A percentile compares a stretch with the other conserved stretches of the same genome.
phyloP scores from a whole-genome alignment of 257 asterid species.

The Nicotiana tomentosiformis region DNA sequence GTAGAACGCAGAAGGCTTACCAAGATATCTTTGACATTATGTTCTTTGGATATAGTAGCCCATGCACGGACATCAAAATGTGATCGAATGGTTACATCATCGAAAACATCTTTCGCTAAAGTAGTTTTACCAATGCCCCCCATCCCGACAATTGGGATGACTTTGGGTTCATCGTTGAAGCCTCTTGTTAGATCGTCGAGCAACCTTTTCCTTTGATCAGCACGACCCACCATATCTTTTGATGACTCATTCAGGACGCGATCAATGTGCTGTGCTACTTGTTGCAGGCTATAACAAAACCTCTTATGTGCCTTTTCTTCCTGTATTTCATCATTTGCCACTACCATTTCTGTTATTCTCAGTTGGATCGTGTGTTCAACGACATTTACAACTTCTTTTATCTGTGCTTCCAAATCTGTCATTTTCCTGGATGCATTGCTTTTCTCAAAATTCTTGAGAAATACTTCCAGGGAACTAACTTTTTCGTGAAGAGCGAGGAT shows the following conservation, averaged over 20 bases:
- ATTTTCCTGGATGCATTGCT: not conserved
- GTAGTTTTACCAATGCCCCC: slow-evolving; percentile 17
- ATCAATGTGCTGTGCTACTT: not conserved
- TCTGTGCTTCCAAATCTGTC: too few relatives aligned
- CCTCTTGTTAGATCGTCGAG: not conserved
- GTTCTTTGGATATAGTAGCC: not conserved
- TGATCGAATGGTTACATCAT: not conserved
- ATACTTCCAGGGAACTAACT: not conserved
- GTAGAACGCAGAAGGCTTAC: not conserved
- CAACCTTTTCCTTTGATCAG: too few relatives aligned
- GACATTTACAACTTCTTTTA: too few relatives aligned
- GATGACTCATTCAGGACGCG: not conserved
- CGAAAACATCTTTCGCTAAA: not conserved
- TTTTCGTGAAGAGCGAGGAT: not conserved
- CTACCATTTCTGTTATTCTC: too few relatives aligned
- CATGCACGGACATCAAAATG: slow-evolving; percentile 5
- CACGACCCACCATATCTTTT: not conserved
- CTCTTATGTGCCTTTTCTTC: not conserved
- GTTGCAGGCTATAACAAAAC: not conserved
- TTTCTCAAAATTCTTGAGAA: not conserved
- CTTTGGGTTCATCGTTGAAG: not conserved
- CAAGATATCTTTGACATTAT: not conserved
- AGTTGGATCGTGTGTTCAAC: too few relatives aligned
- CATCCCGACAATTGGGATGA: slow-evolving; percentile 10
- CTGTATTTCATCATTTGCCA: too few relatives aligned